These are phyloP conservation scores for Microcyclosporella mali DNA, from an alignment of 2,329 filamentous ascomycete genomes.

Conservation along the genomic window DNA sequence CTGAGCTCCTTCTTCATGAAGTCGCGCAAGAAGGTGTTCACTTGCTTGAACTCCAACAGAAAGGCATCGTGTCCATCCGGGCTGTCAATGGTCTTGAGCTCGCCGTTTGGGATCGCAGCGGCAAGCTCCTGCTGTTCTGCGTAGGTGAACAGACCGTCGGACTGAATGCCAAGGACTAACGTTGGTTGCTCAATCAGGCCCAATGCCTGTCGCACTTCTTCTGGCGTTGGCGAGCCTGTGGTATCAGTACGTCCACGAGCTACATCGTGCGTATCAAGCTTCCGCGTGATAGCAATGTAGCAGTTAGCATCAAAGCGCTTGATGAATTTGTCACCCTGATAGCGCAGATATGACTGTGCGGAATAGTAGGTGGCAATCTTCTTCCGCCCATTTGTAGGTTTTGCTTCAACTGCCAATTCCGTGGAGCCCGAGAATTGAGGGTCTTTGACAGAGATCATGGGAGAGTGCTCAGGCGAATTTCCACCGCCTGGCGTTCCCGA, in stretches of 20 bases:
- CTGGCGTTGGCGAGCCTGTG: constrained; percentile 36
- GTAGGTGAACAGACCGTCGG: constrained; percentile 93
- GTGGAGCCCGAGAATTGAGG: constrained; percentile 44
- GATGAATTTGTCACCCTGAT: constrained; percentile 95
- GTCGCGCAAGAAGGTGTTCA: constrained; percentile 76
- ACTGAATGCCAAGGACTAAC: constrained; percentile 88
- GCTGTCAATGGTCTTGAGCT: constrained; percentile 80
- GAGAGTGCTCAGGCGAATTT: constrained; percentile 16
- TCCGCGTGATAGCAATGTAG: constrained; percentile 97
- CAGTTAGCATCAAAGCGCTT: constrained; percentile 97
- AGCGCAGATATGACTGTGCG: constrained; percentile 92
- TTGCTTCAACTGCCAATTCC: constrained; percentile 24
- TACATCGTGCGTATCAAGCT: constrained; percentile 94
- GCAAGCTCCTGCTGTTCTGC: constrained; percentile 93
- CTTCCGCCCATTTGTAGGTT: constrained; percentile 32
- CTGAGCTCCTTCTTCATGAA: constrained; percentile 79
- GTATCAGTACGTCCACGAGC: constrained; percentile 19
- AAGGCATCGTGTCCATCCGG: constrained; percentile 96
- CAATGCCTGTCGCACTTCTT: constrained; percentile 63
- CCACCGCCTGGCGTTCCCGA: background rate
- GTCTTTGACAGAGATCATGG: constrained; percentile 32
- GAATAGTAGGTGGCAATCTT: constrained; percentile 77
- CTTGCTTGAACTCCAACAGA: constrained; percentile 92
- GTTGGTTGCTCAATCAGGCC: constrained; percentile 80
- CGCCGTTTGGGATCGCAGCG: constrained; percentile 67